Evolutionary conservation across 371 early-diverging fungal genomes (phyloP).

Genomic region (Thermomucor indicae-seudaticae): DNA sequence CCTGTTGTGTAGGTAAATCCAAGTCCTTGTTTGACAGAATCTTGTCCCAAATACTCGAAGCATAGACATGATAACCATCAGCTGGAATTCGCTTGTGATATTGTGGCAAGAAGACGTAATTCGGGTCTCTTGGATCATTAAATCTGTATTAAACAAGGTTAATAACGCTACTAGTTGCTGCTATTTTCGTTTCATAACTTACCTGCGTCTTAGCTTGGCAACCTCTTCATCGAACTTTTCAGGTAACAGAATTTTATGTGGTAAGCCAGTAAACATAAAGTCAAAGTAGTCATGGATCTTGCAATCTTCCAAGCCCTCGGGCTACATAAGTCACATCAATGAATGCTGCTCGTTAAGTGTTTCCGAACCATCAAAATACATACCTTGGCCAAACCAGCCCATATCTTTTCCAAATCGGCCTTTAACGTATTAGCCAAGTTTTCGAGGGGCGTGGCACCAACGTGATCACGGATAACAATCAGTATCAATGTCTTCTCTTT

Average conservation of each 20-base stretch:
- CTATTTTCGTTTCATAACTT: slow-evolving; percentile 4
- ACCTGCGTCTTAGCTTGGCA: slow-evolving; percentile 64
- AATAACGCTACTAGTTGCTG: neutral
- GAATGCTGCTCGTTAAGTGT: neutral
- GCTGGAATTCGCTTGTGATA: slow-evolving; percentile 94
- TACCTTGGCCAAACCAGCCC: slow-evolving; percentile 85
- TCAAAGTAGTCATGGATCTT: slow-evolving; percentile 90
- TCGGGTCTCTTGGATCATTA: slow-evolving; percentile 56
- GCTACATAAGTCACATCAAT: slow-evolving; percentile 34
- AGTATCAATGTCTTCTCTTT: slow-evolving; percentile 86
- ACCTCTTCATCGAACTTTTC: slow-evolving; percentile 81
- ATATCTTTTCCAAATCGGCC: slow-evolving; percentile 86
- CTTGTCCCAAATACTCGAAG: slow-evolving; percentile 91
- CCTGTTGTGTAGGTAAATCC: slow-evolving; percentile 97
- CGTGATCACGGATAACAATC: slow-evolving; percentile 96
- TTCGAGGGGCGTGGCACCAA: slow-evolving; percentile 82
- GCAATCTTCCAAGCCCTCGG: slow-evolving; percentile 76
- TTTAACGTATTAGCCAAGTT: slow-evolving; percentile 77
- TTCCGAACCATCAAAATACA: neutral
- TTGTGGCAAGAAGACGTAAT: slow-evolving; percentile 81
- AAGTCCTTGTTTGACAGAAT: slow-evolving; percentile 91
- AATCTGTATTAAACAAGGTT: slow-evolving; percentile 46
- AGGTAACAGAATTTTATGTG: slow-evolving; percentile 87
- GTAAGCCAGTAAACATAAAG: slow-evolving; percentile 84
- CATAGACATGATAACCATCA: slow-evolving; percentile 91